A percentile compares a stretch with the other conserved stretches of the same genome.
phyloP scores from a whole-genome alignment of 164 flowering plant species.

The Dillenia turbinata region DNA sequence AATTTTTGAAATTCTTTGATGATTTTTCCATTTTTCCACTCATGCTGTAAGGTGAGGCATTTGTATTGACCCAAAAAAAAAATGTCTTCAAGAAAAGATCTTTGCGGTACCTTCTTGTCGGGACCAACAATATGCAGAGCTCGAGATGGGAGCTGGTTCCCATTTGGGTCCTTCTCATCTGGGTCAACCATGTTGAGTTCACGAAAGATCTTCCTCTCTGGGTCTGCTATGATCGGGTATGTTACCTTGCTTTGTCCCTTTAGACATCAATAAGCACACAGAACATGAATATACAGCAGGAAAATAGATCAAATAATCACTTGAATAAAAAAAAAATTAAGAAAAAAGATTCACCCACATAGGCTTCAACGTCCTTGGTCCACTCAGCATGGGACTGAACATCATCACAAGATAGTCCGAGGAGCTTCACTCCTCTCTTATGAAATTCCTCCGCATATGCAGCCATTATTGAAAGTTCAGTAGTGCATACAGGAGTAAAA shows the following conservation, averaged over 20 bases:
- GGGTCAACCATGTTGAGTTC: conserved; percentile 94
- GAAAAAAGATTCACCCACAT: conserved; percentile 16
- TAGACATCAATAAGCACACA: background rate
- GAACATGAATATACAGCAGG: background rate
- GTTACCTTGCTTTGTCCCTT: conserved; percentile 64
- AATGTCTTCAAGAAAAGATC: too few species aligned
- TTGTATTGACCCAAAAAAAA: too few species aligned
- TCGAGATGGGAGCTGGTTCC: conserved; percentile 56
- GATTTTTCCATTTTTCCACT: too few species aligned
- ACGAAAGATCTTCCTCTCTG: conserved; percentile 50
- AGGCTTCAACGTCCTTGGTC: conserved; percentile 84
- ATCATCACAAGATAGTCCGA: conserved; percentile 81
- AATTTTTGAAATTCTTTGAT: too few species aligned
- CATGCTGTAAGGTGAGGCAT: too few species aligned
- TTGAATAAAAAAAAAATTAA: background rate
- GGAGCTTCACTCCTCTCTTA: conserved; percentile 64
- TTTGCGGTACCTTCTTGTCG: conserved; percentile 42
- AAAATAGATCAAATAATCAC: background rate
- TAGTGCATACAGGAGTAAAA: conserved; percentile 91
- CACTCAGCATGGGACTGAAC: conserved; percentile 58
- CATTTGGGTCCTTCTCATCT: conserved; percentile 58
- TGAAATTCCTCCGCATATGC: conserved; percentile 44
- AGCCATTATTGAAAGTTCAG: conserved; percentile 76
- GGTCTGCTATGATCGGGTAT: conserved; percentile 75
- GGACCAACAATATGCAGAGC: conserved; percentile 82